Evolutionary conservation across 495 filamentous ascomycete species (phyloP), one percentile per base, ranked within the genome.

Genomic region (Xylaria sp.): DNA sequence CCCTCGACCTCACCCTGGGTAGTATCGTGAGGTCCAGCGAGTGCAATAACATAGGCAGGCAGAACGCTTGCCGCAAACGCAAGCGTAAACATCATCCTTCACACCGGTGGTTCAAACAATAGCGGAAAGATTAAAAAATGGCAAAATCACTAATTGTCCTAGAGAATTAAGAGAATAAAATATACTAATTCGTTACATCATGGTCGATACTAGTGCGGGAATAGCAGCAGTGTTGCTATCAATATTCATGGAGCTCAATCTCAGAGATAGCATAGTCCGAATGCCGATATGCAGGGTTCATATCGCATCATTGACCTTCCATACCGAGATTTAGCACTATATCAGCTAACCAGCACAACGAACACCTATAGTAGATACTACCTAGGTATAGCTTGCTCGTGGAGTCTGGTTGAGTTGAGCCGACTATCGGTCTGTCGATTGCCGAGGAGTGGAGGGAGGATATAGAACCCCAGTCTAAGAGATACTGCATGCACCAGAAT

Each of bases 211-310:
- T 9, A 3, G 17, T 12, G 37, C 40, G 9, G 35, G 9, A 26
- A 12, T 17, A 41, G 8, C 40, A 26, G 24, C 40, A 46, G 17
- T 58, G 31, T 24, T 43, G 35, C 33, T 15, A 3, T 61, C 19
- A 14, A 61, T 59, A 24, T 29, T 24, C 14, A 44, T 40, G 4
- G n/a, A 7, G 61, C 61, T 64, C 2, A 58, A 57, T 69, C 43
- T 35, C n/a, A 31, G 35, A 41, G 41, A 55, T 19, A 69, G 19
- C 53, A 50, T 40, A 52, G 70, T 61, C 15, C n/a, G 37, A 37
- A 75, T 76, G 61, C 76, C 76, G 76, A 78, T 62, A 70, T 69
- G 37, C 72, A 76, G 62, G 76, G 71, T 70, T 61, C 66, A 74
- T 73, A 78, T 78, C 74, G 46, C 76, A 70, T 62, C 76, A 74